Evolutionary conservation across 2,329 filamentous ascomycete species (phyloP).

Genomic region (Penicillium frequentans): DNA sequence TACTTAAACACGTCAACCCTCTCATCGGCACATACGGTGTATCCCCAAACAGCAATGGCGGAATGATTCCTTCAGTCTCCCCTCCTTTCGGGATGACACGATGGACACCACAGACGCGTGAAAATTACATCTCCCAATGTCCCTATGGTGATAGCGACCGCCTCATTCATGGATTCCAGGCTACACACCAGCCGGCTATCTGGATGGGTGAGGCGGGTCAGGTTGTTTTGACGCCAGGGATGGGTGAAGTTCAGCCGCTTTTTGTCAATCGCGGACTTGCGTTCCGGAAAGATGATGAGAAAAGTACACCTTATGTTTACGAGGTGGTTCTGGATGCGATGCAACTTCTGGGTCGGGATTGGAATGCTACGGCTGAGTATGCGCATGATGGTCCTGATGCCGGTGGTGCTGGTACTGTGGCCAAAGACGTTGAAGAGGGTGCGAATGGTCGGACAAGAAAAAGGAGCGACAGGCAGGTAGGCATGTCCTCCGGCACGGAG

Average conservation of each 20-base stretch:
- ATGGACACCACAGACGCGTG: slow-evolving; percentile 52
- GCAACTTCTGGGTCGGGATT: slow-evolving; percentile 33
- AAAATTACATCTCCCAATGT: slow-evolving; percentile 53
- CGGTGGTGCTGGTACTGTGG: slow-evolving; percentile 42
- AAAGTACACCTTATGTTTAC: slow-evolving; percentile 49
- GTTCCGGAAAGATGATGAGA: slow-evolving; percentile 47
- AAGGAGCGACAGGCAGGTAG: slow-evolving; percentile 9
- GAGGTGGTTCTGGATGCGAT: slow-evolving; percentile 44
- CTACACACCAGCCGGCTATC: slow-evolving; percentile 54
- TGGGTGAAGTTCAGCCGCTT: slow-evolving; percentile 30
- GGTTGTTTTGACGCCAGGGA: slow-evolving; percentile 44
- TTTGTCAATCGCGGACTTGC: slow-evolving; percentile 45
- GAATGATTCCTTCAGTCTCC: slow-evolving; percentile 25
- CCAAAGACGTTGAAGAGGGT: slow-evolving; percentile 38
- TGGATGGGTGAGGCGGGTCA: slow-evolving; percentile 55
- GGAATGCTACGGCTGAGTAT: slow-evolving; percentile 37
- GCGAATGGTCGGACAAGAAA: slow-evolving; percentile 43
- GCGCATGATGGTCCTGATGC: slow-evolving; percentile 38
- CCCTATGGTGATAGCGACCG: slow-evolving; percentile 48
- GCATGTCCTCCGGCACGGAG: neutral
- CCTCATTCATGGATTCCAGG: slow-evolving; percentile 51
- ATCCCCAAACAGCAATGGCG: slow-evolving; percentile 21
- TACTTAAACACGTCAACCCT: slow-evolving; percentile 21
- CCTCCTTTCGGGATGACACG: slow-evolving; percentile 49
- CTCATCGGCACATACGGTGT: slow-evolving; percentile 21